Base-by-base conservation (phyloP, 768 basidiomycete genomes). In the Postia placenta region DNA sequence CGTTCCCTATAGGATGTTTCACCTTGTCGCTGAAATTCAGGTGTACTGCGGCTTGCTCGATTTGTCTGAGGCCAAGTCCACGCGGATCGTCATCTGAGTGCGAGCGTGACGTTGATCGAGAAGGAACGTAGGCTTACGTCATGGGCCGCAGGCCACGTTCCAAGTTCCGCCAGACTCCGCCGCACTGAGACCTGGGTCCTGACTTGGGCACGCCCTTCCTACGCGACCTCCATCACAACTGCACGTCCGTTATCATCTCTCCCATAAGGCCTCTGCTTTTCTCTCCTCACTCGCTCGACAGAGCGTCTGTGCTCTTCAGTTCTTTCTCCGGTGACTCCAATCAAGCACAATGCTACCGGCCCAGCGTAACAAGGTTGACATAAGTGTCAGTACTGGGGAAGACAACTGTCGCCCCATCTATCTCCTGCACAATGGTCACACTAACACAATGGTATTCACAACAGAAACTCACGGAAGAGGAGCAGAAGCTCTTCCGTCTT, bases 301-400 rank as follows among this genome's bases (percentile, higher is more conserved):
- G 48, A 53, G 51, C 40, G 35, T 49, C 45, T 45, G 45, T 42
- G 46, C 50, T 47, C 44, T 47, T 47, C 39, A 56, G 50, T 26
- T 41, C 30, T 14, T 19, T 19, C 24, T 22, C 47, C 26, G n/a
- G 30, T 41, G 48, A 38, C 38, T 48, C 48, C 12, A n/a, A 22
- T 20, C 15, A 19, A 42, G 9, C 35, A 60, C 30, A 55, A 91
- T 92, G 87, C 78, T 82, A 47, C 87, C 90, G 42, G 74, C 75
- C 51, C 79, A 77, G 69, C 85, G 85, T 67, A 92, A 94, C 72
- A 95, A 96, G 78, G 76, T 95, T 70, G 94, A 96, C 74, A 78
- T 95, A 69, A 91, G 85, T 70, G 93, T 94, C 63, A 64, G 88
- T 69, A 39, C 41, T 55, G 15, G 30, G 30, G 15, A 15, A 33